A percentile compares a stretch with the other conserved stretches of the same genome.
Evolutionary conservation across 2,329 filamentous ascomycete species (phyloP).

Genomic region (Monilinia polystroma): DNA sequence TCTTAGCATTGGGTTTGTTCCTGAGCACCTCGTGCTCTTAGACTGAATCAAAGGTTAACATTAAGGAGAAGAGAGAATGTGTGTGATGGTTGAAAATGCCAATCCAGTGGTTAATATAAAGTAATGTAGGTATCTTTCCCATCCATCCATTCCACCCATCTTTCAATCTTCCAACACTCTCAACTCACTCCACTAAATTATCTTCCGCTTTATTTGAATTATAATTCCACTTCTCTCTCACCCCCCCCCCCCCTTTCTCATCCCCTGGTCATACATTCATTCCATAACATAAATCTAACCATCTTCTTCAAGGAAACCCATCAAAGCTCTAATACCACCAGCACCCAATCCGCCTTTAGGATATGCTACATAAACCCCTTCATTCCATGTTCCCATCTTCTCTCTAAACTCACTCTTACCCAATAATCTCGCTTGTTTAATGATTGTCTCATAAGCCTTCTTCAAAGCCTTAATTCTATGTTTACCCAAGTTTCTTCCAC

Average conservation of each 20-base stretch:
- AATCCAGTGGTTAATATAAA: not conserved
- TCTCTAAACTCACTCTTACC: conserved; percentile 86
- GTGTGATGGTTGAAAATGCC: too few relatives aligned
- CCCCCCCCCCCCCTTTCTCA: not conserved
- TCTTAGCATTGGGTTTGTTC: too few relatives aligned
- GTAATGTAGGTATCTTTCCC: conserved; percentile 16
- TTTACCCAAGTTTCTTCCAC: conserved; percentile 79
- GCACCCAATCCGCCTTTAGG: conserved; percentile 82
- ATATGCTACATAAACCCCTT: conserved; percentile 87
- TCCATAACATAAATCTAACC: not conserved
- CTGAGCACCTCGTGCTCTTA: too few relatives aligned
- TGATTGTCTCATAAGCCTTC: conserved; percentile 77
- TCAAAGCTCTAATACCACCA: conserved; percentile 77
- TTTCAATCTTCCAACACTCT: not conserved
- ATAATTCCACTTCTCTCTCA: not conserved
- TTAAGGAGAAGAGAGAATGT: too few relatives aligned
- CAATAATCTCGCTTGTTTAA: conserved; percentile 76
- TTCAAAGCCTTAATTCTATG: conserved; percentile 77
- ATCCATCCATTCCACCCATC: conserved; percentile 4
- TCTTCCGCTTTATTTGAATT: not conserved
- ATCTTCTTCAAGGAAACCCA: conserved; percentile 85
- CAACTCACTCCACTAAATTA: not conserved
- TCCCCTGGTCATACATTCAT: not conserved
- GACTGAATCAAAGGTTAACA: too few relatives aligned
- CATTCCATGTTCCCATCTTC: conserved; percentile 83